A percentile compares a stretch with the other conserved stretches of the same genome.
Conservation (phyloP, 129 eudicot genomes). For the Artemisia argyi region DNA sequence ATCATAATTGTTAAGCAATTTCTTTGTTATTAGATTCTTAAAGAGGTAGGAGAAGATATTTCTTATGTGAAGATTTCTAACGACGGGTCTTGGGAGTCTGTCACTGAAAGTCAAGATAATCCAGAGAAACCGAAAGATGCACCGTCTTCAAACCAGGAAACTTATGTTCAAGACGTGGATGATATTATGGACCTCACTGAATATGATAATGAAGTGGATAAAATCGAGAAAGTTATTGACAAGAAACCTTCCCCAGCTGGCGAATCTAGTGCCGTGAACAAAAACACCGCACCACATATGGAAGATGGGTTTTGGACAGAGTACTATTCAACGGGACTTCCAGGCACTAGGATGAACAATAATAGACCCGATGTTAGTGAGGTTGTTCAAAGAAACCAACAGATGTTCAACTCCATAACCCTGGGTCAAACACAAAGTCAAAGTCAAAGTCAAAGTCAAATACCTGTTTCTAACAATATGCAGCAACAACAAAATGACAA, state of each 20-base stretch:
- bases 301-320: constrained; percentile 52
- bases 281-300: constrained; percentile 27
- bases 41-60: constrained; percentile 67
- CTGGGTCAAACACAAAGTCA: constrained; percentile 34
- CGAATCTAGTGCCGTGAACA: constrained; percentile 26
- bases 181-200: constrained; percentile 65
- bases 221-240: constrained; percentile 30
- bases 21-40: constrained; percentile 47
- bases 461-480: constrained; percentile 33
- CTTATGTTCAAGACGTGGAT: constrained; percentile 15
- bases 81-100: constrained; percentile 78
- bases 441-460: constrained; percentile 31
- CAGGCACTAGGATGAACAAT: constrained; percentile 19
- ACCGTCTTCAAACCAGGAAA: constrained; percentile 33
- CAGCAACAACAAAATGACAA: constrained; percentile 44
- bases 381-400: constrained; percentile 17
- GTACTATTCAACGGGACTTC: constrained; percentile 34
- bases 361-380: constrained; percentile 25
- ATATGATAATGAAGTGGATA: constrained; percentile 47
- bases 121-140: constrained; percentile 37
- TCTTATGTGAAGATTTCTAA: constrained; percentile 52
- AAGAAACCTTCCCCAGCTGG: constrained; percentile 36
- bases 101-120: constrained; percentile 44
- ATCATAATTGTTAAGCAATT: neutral
- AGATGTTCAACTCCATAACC: constrained; percentile 27